phyloP scores from a whole-genome alignment of 116 monocot genomes.

The Iris pallida region DNA sequence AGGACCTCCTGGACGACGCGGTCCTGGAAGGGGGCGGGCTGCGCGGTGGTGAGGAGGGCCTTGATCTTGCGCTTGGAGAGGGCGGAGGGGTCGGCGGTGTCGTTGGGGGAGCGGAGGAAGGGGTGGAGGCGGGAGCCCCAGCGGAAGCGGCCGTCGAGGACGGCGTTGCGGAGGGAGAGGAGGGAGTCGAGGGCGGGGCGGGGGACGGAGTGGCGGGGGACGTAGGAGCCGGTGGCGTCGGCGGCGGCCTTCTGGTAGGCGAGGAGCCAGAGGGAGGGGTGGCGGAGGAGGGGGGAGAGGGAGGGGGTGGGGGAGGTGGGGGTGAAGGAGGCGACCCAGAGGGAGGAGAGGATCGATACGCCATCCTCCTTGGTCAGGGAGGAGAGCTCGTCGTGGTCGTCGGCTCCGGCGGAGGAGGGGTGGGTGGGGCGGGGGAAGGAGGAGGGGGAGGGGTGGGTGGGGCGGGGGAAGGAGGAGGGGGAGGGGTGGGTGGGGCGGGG shows the following conservation, averaged over 20 bases:
- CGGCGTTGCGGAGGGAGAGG: conserved; percentile 84
- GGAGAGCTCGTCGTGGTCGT: conserved; percentile 27
- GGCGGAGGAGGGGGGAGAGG: conserved; percentile 58
- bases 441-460: neutral
- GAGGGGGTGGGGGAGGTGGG: conserved; percentile 30
- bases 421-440: neutral
- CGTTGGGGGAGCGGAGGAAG: conserved; percentile 74
- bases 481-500: conserved; percentile 2
- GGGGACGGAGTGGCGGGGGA: conserved; percentile 51
- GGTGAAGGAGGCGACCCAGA: conserved; percentile 75
- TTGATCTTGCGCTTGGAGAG: conserved; percentile 96
- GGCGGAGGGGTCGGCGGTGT: conserved; percentile 56
- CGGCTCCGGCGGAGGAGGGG: conserved; percentile 3
- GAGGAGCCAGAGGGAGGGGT: conserved; percentile 74
- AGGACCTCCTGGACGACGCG: conserved; percentile 83
- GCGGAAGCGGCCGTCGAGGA: conserved; percentile 83
- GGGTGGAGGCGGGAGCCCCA: conserved; percentile 75
- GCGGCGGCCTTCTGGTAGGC: conserved; percentile 93
- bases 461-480: neutral
- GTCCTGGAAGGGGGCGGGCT: conserved; percentile 84
- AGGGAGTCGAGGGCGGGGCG: conserved; percentile 52
- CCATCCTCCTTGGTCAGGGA: conserved; percentile 51
- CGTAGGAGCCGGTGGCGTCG: conserved; percentile 85
- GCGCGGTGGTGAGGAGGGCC: conserved; percentile 58
- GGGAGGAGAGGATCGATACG: conserved; percentile 50